Conservation (phyloP, 441 rosid genomes). For the Eruca vesicaria region DNA sequence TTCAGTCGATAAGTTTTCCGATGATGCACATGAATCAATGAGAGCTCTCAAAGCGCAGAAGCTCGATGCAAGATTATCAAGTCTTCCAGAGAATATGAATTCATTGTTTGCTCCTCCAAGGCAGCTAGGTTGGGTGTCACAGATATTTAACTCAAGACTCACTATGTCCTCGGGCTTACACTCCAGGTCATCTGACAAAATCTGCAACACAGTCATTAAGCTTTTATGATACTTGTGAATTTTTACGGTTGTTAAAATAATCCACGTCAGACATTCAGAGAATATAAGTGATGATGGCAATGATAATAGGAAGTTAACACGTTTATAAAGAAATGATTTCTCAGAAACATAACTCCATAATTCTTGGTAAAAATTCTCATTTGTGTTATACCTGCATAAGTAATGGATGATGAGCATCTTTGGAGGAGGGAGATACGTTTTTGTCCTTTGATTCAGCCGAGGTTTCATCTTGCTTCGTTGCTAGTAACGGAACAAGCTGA, state of each 20-base stretch:
- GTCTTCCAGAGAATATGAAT: constrained; percentile 91
- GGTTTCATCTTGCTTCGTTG: constrained; percentile 57
- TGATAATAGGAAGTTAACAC: too few species aligned
- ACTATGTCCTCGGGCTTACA: constrained; percentile 68
- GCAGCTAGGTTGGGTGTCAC: constrained; percentile 96
- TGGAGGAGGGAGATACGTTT: constrained; percentile 40
- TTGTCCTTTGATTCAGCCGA: constrained; percentile 54
- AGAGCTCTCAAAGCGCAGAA: constrained; percentile 90
- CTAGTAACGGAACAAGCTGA: constrained; percentile 78
- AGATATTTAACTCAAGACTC: constrained; percentile 82
- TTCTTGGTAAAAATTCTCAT: background rate
- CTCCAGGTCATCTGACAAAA: constrained; percentile 64
- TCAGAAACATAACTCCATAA: background rate
- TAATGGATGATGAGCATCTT: constrained; percentile 72
- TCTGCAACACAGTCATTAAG: constrained; percentile 41
- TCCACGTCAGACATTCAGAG: constrained; percentile 4
- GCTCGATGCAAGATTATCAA: constrained; percentile 93
- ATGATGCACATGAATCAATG: constrained; percentile 66
- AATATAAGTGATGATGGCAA: too few species aligned
- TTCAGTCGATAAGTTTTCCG: constrained; percentile 54
- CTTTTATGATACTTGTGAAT: background rate
- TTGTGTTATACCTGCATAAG: constrained; percentile 68
- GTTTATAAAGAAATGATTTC: background rate
- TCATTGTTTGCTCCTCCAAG: constrained; percentile 92
- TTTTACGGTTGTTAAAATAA: background rate